These are phyloP conservation scores for Medicago ruthenica DNA, from an alignment of 306 rosid species.

Conservation along the genomic window DNA sequence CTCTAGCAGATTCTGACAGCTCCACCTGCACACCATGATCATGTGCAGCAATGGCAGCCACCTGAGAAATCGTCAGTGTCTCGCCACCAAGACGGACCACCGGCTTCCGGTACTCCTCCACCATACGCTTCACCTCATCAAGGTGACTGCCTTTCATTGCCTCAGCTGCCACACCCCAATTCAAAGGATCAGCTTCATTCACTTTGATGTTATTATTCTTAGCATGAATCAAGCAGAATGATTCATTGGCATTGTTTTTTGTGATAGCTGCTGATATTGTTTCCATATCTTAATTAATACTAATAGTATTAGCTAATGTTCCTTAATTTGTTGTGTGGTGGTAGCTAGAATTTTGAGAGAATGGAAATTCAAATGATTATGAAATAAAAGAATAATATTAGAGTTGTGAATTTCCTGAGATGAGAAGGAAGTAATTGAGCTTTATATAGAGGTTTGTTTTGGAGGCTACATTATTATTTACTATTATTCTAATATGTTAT, in stretches of 20 bases:
- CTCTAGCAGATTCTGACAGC: constrained; percentile 70
- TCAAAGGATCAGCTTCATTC: constrained; percentile 56
- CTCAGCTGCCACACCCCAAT: constrained; percentile 79
- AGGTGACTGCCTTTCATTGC: constrained; percentile 75
- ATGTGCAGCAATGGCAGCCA: constrained; percentile 73
- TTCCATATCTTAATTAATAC: constrained; percentile 42
- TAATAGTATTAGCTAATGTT: neutral
- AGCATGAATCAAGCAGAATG: constrained; percentile 43
- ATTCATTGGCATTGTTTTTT: constrained; percentile 46
- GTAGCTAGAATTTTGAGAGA: neutral
- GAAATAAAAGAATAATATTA: constrained; percentile 6
- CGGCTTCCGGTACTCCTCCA: constrained; percentile 70
- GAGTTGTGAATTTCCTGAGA: constrained; percentile 43
- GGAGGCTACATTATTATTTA: neutral
- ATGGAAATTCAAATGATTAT: neutral
- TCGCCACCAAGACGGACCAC: constrained; percentile 74
- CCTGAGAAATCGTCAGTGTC: constrained; percentile 76
- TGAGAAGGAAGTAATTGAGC: constrained; percentile 2
- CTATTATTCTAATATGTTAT: neutral
- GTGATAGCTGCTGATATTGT: constrained; percentile 35
- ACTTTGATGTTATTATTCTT: neutral
- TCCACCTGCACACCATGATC: constrained; percentile 55
- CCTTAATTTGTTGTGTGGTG: neutral
- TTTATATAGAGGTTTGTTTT: constrained; percentile 47
- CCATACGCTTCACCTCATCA: constrained; percentile 92